These are phyloP conservation scores for Cicer arietinum DNA, from an alignment of 306 rosid genomes.

Conservation along the genomic window DNA sequence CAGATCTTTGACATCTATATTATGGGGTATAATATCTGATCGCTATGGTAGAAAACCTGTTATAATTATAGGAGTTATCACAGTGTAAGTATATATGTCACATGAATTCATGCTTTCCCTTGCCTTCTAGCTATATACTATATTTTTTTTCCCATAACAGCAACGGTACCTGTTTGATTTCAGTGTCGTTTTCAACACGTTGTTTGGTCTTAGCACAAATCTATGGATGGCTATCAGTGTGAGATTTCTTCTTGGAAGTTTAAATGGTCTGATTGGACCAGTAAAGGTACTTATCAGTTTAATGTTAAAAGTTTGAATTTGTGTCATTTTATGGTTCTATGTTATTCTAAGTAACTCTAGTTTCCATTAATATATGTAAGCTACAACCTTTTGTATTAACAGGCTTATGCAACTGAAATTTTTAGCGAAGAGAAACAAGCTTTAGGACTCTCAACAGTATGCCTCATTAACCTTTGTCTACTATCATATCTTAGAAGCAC, in stretches of 20 bases:
- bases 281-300: slow-evolving; percentile 55
- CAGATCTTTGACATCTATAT: slow-evolving; percentile 72
- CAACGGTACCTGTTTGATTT: slow-evolving; percentile 7
- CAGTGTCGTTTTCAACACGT: slow-evolving; percentile 80
- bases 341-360: neutral
- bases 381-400: slow-evolving; percentile 11
- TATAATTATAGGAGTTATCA: slow-evolving; percentile 56
- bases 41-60: slow-evolving; percentile 87
- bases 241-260: slow-evolving; percentile 83
- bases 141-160: neutral
- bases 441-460: slow-evolving; percentile 76
- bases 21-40: slow-evolving; percentile 85
- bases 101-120: slow-evolving; percentile 8
- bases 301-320: neutral
- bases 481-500: neutral
- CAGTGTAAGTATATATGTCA: slow-evolving; percentile 58
- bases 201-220: slow-evolving; percentile 84
- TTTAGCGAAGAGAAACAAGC: slow-evolving; percentile 76
- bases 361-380: neutral
- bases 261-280: slow-evolving; percentile 86
- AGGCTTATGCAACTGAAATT: slow-evolving; percentile 83
- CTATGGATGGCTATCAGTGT: slow-evolving; percentile 80
- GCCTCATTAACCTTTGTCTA: slow-evolving; percentile 38
- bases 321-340: neutral
- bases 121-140: neutral